A percentile compares a stretch with the other conserved stretches of the same genome.
Conservation (phyloP, 305 asterid genomes). For the Vinca major region DNA sequence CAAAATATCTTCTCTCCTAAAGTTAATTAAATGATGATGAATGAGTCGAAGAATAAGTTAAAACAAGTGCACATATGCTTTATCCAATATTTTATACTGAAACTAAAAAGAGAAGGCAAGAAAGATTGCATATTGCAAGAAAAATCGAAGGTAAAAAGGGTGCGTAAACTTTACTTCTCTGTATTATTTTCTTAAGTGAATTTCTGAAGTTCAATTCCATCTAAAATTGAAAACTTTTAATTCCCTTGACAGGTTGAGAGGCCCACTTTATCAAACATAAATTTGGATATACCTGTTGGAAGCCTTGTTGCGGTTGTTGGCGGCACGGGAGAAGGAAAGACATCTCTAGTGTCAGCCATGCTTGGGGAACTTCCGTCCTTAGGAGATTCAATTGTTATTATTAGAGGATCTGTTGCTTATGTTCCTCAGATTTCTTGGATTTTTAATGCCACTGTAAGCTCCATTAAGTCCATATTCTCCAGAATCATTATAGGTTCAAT, state of each 20-base stretch:
- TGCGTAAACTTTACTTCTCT: no score
- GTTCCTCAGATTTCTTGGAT: conserved; percentile 97
- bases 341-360: conserved; percentile 86
- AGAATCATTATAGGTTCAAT: not conserved
- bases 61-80: no score
- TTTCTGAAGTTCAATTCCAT: conserved; percentile 7
- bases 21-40: no score
- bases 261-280: conserved; percentile 63
- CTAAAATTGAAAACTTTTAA: not conserved
- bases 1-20: no score
- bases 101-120: no score
- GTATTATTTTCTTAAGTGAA: not conserved
- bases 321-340: conserved; percentile 94
- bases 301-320: conserved; percentile 87
- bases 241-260: conserved; percentile 43
- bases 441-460: conserved; percentile 87
- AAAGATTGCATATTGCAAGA: no score
- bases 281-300: conserved; percentile 76
- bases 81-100: no score
- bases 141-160: no score
- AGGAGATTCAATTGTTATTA: conserved; percentile 49
- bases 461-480: conserved; percentile 9
- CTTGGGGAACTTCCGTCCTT: conserved; percentile 85
- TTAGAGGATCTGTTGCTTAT: conserved; percentile 82
- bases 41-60: no score